Evolutionary conservation across 148 eudicot species (phyloP).

Genomic region (Dianthus caryophyllus): DNA sequence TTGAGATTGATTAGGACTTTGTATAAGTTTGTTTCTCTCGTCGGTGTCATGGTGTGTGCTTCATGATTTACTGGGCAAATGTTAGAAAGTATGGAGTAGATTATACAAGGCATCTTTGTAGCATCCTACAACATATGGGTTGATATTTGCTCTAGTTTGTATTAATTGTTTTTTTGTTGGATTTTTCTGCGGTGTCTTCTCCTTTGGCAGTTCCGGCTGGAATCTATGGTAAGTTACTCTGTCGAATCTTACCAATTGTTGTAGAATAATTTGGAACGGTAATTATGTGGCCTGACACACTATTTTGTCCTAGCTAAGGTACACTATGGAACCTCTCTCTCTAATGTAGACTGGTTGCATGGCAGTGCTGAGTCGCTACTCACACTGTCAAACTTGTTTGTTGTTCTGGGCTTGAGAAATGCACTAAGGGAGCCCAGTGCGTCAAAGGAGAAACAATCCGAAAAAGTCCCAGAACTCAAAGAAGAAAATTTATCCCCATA

Average conservation of each 20-base stretch:
- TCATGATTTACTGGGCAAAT: no score
- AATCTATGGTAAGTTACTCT: slow-evolving; percentile 73
- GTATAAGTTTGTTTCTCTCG: neutral
- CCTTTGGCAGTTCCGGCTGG: slow-evolving; percentile 84
- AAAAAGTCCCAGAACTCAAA: slow-evolving; percentile 27
- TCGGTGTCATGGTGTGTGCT: neutral
- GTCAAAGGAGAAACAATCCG: slow-evolving; percentile 31
- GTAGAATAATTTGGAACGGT: neutral
- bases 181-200: slow-evolving; percentile 19
- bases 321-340: slow-evolving; percentile 81
- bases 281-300: slow-evolving; percentile 2
- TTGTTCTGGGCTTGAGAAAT: slow-evolving; percentile 77
- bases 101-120: neutral
- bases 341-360: slow-evolving; percentile 94
- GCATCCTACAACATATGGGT: neutral
- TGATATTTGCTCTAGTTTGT: neutral
- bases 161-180: slow-evolving; percentile 20
- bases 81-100: neutral
- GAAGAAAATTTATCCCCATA: slow-evolving; percentile 46
- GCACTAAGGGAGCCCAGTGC: slow-evolving; percentile 43
- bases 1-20: no score
- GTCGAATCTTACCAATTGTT: slow-evolving; percentile 8
- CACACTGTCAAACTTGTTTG: slow-evolving; percentile 79
- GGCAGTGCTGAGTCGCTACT: slow-evolving; percentile 94
- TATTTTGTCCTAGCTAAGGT: slow-evolving; percentile 64